Base-by-base conservation (phyloP, 2,329 filamentous ascomycete species). In the Botrytis tulipae region DNA sequence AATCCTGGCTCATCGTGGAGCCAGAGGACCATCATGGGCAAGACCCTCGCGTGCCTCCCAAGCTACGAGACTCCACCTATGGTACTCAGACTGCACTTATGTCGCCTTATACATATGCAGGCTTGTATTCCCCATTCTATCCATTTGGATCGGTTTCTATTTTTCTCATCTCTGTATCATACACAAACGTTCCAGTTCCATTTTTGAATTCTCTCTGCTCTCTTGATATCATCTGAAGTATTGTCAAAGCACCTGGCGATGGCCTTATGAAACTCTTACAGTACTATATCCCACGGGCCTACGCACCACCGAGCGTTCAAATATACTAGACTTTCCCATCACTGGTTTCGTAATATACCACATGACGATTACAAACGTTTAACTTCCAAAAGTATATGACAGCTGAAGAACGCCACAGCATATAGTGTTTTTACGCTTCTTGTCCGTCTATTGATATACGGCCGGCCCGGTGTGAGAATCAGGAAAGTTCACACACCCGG, bases 251-350 rank as follows among this genome's bases (percentile, higher is more conserved):
- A 71, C 32, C 65, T 71, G 65, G 32, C 60, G 74, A 78, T 78
- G 76, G 70, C 70, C 68, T 73, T 68, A 74, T 78, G 74, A 78
- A 76, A 74, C 70, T 62, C 65, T 68, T 73, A 46, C 37, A 57
- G 48, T 32, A 63, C 66, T 46, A 67, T 68, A 46, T 61, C 67
- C 59, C 61, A 68, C 68, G 74, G 73, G 63, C 71, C 74, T 73
- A 59, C 74, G 73, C 75, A 76, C 69, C 73, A 73, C 71, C 72
- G 40, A 59, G 75, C 69, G 74, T 76, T 72, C 65, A 75, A 74
- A 70, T 44, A 54, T 51, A 65, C 57, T 69, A 29, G 60, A 32
- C n/a, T 32, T 44, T 35, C 57, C 32, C 32, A 59, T 57, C 48
- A 71, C 60, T 67, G 44, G 51, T 29, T 35, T 51, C 54, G 51